phyloP scores from a whole-genome alignment of 345 rosid species.

The Syzygium oleosum region DNA sequence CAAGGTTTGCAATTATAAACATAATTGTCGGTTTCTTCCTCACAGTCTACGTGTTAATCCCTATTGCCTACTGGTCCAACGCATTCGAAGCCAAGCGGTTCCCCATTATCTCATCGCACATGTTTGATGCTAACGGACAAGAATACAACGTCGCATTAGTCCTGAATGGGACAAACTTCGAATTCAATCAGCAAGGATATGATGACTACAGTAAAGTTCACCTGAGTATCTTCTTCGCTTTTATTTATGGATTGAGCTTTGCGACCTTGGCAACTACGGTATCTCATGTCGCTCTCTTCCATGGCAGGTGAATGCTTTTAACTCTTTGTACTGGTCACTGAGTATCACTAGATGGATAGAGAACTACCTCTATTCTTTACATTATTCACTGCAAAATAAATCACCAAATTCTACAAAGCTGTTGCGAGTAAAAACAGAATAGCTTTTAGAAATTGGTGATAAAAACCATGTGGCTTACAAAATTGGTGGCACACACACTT shows the following conservation, averaged over 20 bases:
- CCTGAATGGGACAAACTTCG: conserved; percentile 18
- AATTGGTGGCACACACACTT: fast-evolving
- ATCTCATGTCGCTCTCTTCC: conserved; percentile 34
- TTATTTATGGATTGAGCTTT: conserved; percentile 28
- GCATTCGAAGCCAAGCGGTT: conserved; percentile 31
- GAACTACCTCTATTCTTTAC: neutral
- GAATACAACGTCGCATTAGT: conserved; percentile 16
- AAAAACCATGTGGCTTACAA: neutral
- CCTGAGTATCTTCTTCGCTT: conserved; percentile 22
- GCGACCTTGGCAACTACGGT: conserved; percentile 19
- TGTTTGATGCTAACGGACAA: conserved; percentile 15
- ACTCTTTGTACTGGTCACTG: neutral
- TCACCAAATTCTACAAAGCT: neutral
- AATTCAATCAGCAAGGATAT: conserved; percentile 20
- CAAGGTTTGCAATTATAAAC: conserved; percentile 22
- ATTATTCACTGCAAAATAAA: neutral
- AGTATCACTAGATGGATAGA: neutral
- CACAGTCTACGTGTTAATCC: conserved; percentile 10
- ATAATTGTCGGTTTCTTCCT: conserved; percentile 12
- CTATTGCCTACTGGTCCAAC: conserved; percentile 21
- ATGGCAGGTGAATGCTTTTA: conserved; percentile 18
- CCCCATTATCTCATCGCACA: conserved; percentile 27
- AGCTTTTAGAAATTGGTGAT: neutral
- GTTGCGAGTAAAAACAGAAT: neutral
- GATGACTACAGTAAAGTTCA: conserved; percentile 30